These are phyloP conservation scores for Clavariopsis aquatica DNA, from an alignment of 495 filamentous ascomycete genomes.

Conservation along the genomic window DNA sequence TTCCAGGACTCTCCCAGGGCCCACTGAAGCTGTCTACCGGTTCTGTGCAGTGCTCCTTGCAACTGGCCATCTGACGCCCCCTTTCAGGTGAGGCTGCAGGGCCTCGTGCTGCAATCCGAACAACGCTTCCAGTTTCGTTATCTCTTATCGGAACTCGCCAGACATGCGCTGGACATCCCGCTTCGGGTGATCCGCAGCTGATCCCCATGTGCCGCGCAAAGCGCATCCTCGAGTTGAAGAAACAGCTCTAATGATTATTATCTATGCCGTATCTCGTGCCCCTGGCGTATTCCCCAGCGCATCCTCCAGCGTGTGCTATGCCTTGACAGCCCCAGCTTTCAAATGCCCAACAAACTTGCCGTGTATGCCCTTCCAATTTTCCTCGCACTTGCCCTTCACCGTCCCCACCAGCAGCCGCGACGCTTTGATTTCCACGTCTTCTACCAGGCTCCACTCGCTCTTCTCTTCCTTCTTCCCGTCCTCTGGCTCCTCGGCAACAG, in stretches of 20 bases:
- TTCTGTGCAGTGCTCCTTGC: too few relatives aligned
- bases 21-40: too few relatives aligned
- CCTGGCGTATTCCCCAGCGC: not conserved
- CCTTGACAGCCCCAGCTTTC: conserved; percentile 9
- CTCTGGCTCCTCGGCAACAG: not conserved
- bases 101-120: not conserved
- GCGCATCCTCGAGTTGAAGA: not conserved
- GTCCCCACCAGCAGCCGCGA: conserved; percentile 31
- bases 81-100: not conserved
- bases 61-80: not conserved
- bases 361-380: conserved; percentile 33
- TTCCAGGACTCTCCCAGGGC: not conserved
- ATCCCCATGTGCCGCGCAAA: not conserved
- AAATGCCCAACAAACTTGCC: conserved; percentile 28
- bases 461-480: conserved; percentile 3
- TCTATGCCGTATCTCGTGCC: not conserved
- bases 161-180: not conserved
- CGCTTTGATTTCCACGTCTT: conserved; percentile 36
- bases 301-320: not conserved
- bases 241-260: not conserved
- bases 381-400: conserved; percentile 38
- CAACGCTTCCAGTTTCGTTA: not conserved
- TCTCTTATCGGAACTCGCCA: conserved; percentile 2
- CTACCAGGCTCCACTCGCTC: conserved; percentile 25
- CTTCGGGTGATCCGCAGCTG: not conserved